Conservation (phyloP, 129 eudicot species). For the Pittosporum tobira region DNA sequence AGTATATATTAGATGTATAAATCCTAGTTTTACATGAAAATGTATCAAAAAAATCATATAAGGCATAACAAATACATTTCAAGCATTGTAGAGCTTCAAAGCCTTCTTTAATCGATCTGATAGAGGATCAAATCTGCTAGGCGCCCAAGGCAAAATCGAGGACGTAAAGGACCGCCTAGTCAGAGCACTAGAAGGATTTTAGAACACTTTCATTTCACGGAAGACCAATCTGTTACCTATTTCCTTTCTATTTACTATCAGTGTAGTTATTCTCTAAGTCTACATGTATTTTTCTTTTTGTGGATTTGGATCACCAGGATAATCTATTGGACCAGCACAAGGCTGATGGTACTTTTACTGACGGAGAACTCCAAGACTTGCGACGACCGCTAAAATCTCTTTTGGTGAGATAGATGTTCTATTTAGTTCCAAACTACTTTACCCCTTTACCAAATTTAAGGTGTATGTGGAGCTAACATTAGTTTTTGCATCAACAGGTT, state of each 20-base stretch:
- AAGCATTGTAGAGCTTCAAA: too few relatives aligned
- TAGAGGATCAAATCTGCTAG: too few relatives aligned
- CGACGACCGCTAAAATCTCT: conserved; percentile 74
- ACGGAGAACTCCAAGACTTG: conserved; percentile 37
- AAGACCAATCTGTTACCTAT: neutral
- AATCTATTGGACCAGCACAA: conserved; percentile 64
- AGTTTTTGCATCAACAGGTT: conserved; percentile 43
- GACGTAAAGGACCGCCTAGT: too few relatives aligned
- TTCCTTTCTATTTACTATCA: too few relatives aligned
- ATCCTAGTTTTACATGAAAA: too few relatives aligned
- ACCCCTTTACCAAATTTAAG: neutral
- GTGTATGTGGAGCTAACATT: neutral
- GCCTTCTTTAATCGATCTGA: too few relatives aligned
- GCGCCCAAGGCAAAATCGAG: too few relatives aligned
- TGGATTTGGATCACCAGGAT: conserved; percentile 43
- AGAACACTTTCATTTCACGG: too few relatives aligned
- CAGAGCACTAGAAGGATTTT: too few relatives aligned
- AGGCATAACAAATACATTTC: too few relatives aligned
- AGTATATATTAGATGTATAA: too few relatives aligned
- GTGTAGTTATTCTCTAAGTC: neutral
- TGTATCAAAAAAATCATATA: too few relatives aligned
- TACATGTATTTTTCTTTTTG: neutral
- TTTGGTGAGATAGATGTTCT: conserved; percentile 37
- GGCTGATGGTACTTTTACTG: conserved; percentile 49
- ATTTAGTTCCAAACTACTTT: neutral